Conservation (phyloP, 1,284 basidiomycete genomes). For the Phlebopus sp. region DNA sequence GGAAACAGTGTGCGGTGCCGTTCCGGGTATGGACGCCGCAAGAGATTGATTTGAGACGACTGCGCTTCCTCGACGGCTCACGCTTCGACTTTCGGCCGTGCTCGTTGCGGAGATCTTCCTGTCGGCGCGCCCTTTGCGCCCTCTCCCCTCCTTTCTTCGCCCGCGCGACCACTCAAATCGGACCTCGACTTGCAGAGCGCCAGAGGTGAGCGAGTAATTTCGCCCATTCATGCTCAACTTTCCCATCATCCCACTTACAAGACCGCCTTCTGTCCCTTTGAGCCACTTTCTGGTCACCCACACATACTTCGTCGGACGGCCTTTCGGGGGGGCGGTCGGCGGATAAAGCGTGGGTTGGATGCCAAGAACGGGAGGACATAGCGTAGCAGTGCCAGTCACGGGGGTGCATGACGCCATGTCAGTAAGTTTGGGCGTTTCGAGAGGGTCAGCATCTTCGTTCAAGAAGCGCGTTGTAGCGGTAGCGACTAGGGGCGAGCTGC, state of each 20-base stretch:
- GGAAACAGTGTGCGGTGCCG: conserved; percentile 9
- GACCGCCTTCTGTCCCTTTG: conserved; percentile 48
- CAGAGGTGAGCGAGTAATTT: conserved; percentile 13
- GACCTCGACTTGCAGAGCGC: conserved; percentile 51
- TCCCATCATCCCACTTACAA: conserved; percentile 42
- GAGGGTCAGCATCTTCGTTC: conserved; percentile 12
- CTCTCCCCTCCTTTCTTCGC: conserved; percentile 29
- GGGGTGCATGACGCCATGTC: conserved; percentile 20
- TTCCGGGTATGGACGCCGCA: conserved; percentile 1
- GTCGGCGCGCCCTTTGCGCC: conserved; percentile 19
- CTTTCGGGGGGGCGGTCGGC: conserved; percentile 37
- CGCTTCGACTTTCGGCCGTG: conserved; percentile 11
- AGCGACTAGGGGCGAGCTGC: conserved; percentile 14
- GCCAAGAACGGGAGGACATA: conserved; percentile 62
- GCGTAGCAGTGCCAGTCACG: conserved; percentile 19
- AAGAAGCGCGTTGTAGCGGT: conserved; percentile 6
- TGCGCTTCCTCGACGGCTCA: conserved; percentile 7
- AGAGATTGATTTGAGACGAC: neutral
- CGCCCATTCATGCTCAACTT: conserved; percentile 28
- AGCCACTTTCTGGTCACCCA: conserved; percentile 84
- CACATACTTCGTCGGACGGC: conserved; percentile 64
- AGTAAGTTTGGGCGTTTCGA: conserved; percentile 9
- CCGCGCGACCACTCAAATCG: conserved; percentile 71
- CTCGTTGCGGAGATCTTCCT: conserved; percentile 16
- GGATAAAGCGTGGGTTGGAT: conserved; percentile 56